phyloP scores from a whole-genome alignment of 2,329 filamentous ascomycete genomes.

The Sclerotinia glacialis region DNA sequence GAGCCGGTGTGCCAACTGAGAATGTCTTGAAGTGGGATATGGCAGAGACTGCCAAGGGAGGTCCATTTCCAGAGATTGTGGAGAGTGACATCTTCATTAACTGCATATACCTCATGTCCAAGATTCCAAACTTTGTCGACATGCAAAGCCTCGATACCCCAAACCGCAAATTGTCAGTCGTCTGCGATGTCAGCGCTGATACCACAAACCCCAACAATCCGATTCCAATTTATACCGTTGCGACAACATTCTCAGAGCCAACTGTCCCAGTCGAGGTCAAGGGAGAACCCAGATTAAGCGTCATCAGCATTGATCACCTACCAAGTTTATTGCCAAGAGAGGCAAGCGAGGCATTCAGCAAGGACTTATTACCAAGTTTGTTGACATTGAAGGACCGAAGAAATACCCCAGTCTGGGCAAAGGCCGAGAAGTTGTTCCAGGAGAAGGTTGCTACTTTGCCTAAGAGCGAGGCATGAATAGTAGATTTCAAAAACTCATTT shows the following conservation, averaged over 20 bases:
- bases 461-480: slow-evolving; percentile 25
- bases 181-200: slow-evolving; percentile 77
- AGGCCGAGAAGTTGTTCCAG: slow-evolving; percentile 79
- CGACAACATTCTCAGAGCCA: slow-evolving; percentile 85
- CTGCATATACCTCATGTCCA: slow-evolving; percentile 80
- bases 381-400: slow-evolving; percentile 73
- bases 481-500: slow-evolving; percentile 1
- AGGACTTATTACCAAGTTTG: slow-evolving; percentile 73
- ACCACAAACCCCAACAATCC: slow-evolving; percentile 66
- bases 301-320: slow-evolving; percentile 87
- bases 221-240: slow-evolving; percentile 78
- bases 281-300: slow-evolving; percentile 57
- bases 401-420: slow-evolving; percentile 74
- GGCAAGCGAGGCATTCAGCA: slow-evolving; percentile 80
- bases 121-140: slow-evolving; percentile 81
- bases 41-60: slow-evolving; percentile 66
- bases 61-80: slow-evolving; percentile 76
- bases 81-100: slow-evolving; percentile 78
- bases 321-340: slow-evolving; percentile 82
- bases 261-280: slow-evolving; percentile 70
- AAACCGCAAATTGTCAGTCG: slow-evolving; percentile 70
- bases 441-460: slow-evolving; percentile 75
- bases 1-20: slow-evolving; percentile 67
- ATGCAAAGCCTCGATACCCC: slow-evolving; percentile 63
- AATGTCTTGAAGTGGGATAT: slow-evolving; percentile 72